Evolutionary conservation across 1,139 yeast genomes (phyloP).

Genomic region (Pichia sp.): DNA sequence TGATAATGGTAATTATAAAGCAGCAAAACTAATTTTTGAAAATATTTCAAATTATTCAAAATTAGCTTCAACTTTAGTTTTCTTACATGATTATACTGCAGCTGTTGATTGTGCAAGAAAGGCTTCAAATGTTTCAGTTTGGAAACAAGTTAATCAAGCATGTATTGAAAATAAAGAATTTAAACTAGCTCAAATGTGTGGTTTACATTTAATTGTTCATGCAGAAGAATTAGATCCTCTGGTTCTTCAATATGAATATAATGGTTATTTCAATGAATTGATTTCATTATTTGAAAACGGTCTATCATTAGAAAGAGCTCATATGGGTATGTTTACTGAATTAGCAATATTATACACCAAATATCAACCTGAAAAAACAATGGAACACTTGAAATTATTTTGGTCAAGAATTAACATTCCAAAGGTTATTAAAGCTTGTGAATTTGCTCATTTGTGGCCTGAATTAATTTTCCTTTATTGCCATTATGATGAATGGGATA

Average conservation of each 20-base stretch:
- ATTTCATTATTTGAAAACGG: constrained; percentile 93
- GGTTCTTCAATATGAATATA: constrained; percentile 78
- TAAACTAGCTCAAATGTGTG: constrained; percentile 97
- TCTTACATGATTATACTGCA: constrained; percentile 84
- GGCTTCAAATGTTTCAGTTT: constrained; percentile 87
- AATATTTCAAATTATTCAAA: constrained; percentile 91
- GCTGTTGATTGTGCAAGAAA: constrained; percentile 99
- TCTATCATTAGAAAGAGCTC: constrained; percentile 94
- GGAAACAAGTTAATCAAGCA: constrained; percentile 97
- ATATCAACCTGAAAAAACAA: constrained; percentile 83
- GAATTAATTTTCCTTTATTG: constrained; percentile 94
- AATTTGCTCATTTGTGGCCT: constrained; percentile 91
- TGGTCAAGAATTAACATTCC: constrained; percentile 99
- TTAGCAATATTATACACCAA: constrained; percentile 86
- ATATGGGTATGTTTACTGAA: constrained; percentile 99
- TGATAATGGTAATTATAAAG: constrained; percentile 77
- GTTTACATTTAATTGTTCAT: constrained; percentile 90
- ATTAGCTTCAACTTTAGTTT: constrained; percentile 90
- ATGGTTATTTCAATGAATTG: constrained; percentile 88
- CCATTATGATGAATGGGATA: constrained; percentile 99
- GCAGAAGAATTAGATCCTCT: constrained; percentile 95
- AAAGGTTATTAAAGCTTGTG: constrained; percentile 91
- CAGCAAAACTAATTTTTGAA: constrained; percentile 83
- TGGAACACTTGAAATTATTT: constrained; percentile 94
- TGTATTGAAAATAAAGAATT: constrained; percentile 94